Evolutionary conservation across 148 eudicot species (phyloP).

Genomic region (Chenopodium berlandieri): DNA sequence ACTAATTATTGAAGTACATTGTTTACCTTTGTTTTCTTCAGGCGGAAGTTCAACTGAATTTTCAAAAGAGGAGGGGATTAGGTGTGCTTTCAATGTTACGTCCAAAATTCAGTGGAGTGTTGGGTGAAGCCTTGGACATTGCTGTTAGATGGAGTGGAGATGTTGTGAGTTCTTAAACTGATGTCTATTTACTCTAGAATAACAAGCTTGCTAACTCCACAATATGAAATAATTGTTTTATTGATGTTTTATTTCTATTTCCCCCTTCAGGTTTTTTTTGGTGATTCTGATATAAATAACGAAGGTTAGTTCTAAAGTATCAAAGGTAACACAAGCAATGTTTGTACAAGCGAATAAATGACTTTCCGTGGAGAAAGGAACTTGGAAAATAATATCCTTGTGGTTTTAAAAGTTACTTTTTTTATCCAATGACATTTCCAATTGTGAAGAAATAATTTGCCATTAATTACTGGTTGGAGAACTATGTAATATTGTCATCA

Average conservation of each 20-base stretch:
- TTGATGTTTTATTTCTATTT: not conserved
- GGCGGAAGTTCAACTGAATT: slow-evolving; percentile 93
- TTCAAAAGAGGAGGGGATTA: slow-evolving; percentile 91
- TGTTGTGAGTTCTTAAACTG: slow-evolving; percentile 61
- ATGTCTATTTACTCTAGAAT: slow-evolving; percentile 7
- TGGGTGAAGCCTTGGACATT: slow-evolving; percentile 97
- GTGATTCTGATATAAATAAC: not conserved
- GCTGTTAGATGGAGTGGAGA: slow-evolving; percentile 99
- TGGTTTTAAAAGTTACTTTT: not conserved
- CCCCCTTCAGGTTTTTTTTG: not conserved
- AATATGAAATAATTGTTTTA: not conserved
- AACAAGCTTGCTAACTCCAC: not conserved
- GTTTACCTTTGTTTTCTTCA: slow-evolving; percentile 31
- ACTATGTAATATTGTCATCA: not conserved
- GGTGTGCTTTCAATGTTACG: slow-evolving; percentile 84
- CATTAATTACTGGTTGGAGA: no score
- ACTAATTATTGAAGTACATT: not conserved
- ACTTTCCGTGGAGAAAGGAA: not conserved
- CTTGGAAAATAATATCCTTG: not conserved
- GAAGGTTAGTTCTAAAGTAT: not conserved
- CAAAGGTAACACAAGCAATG: not conserved
- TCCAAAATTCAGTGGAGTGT: slow-evolving; percentile 92
- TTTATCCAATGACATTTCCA: not conserved
- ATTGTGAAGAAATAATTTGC: not conserved
- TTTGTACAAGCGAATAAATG: not conserved